phyloP scores from a whole-genome alignment of 2,329 filamentous ascomycete genomes.

The Fusarium setosum region DNA sequence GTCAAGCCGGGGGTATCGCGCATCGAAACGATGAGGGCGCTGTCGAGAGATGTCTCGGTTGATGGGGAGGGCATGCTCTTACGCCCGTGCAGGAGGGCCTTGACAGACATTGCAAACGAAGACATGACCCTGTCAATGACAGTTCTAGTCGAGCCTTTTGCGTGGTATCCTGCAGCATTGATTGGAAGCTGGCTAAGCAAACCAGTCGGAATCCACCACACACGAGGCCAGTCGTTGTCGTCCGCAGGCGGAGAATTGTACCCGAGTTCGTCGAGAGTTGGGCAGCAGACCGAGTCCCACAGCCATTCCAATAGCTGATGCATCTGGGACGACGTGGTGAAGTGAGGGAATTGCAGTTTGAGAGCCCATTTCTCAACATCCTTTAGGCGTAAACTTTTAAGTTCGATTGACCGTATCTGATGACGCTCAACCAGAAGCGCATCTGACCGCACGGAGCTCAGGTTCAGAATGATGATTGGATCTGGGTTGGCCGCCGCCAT shows the following conservation, averaged over 20 bases:
- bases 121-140: constrained; percentile 51
- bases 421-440: background rate
- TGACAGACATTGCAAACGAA: constrained; percentile 51
- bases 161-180: constrained; percentile 49
- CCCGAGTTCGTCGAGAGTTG: no score
- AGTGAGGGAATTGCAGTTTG: no score
- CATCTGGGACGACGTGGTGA: no score
- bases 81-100: no score
- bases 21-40: constrained; percentile 46
- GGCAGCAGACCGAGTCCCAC: no score
- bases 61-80: no score
- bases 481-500: background rate
- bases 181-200: constrained; percentile 44
- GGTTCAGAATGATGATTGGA: constrained; percentile 1
- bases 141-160: constrained; percentile 25
- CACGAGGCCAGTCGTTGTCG: constrained; percentile 38
- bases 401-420: no score
- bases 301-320: background rate
- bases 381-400: no score
- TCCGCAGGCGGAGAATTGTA: no score
- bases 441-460: background rate
- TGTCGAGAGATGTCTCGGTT: background rate
- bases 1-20: constrained; percentile 9
- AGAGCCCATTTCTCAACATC: no score
- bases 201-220: constrained; percentile 51